These are phyloP conservation scores for Petunia hybrid DNA, from an alignment of 305 asterid species.

Conservation along the genomic window DNA sequence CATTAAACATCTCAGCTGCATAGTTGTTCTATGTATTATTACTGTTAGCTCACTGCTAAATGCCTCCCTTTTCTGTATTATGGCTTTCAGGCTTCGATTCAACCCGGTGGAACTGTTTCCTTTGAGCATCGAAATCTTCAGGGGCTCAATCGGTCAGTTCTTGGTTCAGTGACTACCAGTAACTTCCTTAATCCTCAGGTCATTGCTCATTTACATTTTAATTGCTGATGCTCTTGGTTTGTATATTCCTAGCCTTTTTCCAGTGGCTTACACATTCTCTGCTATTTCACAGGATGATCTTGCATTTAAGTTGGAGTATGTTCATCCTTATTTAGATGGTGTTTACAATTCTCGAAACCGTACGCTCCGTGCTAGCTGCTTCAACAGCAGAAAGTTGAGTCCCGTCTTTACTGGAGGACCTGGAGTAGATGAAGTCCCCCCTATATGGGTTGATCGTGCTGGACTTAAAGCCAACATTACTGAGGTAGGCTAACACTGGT, in stretches of 20 bases:
- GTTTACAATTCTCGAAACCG: conserved; percentile 90
- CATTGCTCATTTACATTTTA: conserved; percentile 20
- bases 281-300: conserved; percentile 85
- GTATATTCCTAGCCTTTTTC: neutral
- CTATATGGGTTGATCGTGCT: conserved; percentile 98
- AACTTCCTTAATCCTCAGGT: conserved; percentile 99
- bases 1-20: conserved; percentile 22
- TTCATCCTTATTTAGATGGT: conserved; percentile 95
- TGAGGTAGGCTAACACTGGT: conserved; percentile 58
- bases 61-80: conserved; percentile 38
- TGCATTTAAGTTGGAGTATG: conserved; percentile 95
- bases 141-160: conserved; percentile 93
- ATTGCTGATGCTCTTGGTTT: conserved; percentile 26
- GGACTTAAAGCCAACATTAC: conserved; percentile 93
- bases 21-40: neutral
- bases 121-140: conserved; percentile 93
- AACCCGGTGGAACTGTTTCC: conserved; percentile 99
- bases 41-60: conserved; percentile 15
- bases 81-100: conserved; percentile 87
- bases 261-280: conserved; percentile 14
- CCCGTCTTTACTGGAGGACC: conserved; percentile 99
- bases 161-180: conserved; percentile 96
- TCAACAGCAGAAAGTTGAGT: conserved; percentile 95
- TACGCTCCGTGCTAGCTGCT: conserved; percentile 88
- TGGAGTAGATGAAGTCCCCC: conserved; percentile 96